A percentile compares a stretch with the other conserved stretches of the same genome.
These are phyloP conservation scores for Colletotrichum sp. DNA, from an alignment of 2,329 filamentous ascomycete genomes.

Conservation along the genomic window DNA sequence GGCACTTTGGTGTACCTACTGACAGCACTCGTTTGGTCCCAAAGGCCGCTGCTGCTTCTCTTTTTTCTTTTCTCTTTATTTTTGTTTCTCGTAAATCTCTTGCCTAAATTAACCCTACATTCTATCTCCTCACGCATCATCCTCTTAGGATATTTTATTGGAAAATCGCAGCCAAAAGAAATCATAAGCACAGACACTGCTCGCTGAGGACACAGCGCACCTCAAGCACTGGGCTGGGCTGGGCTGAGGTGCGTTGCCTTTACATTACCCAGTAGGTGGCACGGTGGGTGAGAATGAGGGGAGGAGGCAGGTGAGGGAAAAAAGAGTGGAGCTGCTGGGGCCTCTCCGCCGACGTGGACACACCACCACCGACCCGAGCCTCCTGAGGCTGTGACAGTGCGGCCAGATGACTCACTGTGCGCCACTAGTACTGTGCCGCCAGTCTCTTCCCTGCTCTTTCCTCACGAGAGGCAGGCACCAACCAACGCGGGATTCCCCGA, in stretches of 20 bases:
- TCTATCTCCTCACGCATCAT: background rate
- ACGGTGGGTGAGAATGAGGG: background rate
- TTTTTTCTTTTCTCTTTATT: background rate
- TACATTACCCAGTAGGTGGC: background rate
- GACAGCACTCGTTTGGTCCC: background rate
- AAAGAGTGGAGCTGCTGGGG: background rate
- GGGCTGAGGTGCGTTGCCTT: background rate
- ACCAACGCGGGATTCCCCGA: conserved; percentile 13
- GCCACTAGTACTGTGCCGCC: background rate
- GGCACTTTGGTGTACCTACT: background rate
- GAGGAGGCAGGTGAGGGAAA: conserved; percentile 6
- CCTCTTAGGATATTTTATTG: background rate
- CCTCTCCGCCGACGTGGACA: conserved; percentile 14
- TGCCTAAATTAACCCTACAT: background rate
- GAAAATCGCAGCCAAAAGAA: background rate
- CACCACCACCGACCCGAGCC: background rate
- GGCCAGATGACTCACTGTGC: background rate
- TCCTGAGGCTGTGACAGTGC: conserved; percentile 10
- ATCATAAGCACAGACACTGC: background rate
- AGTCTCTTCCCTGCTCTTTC: background rate
- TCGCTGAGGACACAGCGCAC: background rate
- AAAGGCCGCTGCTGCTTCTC: background rate
- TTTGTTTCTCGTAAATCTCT: background rate
- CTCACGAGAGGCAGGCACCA: background rate
- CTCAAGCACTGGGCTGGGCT: background rate